Conservation (phyloP, 148 eudicot genomes). For the Dianthus caryophyllus region DNA sequence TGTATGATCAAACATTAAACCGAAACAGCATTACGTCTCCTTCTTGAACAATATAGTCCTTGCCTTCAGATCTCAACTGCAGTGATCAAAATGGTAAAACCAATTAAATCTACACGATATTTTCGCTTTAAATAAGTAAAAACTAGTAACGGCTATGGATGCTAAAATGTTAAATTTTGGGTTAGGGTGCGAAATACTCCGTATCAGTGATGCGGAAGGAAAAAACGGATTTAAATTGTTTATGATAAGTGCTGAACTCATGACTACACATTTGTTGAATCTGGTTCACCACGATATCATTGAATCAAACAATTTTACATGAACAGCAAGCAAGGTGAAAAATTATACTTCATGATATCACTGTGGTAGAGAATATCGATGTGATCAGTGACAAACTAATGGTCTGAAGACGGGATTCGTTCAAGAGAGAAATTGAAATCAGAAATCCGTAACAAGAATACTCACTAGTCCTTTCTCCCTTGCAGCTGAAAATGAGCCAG, state of each 20-base stretch:
- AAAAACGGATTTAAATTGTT: no score
- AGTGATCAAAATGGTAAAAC: slow-evolving; percentile 21
- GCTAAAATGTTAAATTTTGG: neutral
- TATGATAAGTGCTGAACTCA: no score
- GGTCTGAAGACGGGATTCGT: no score
- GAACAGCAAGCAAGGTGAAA: no score
- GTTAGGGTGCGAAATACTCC: no score
- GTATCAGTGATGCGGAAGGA: no score
- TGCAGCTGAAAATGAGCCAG: slow-evolving; percentile 81
- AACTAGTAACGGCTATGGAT: no score
- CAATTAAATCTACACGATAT: neutral
- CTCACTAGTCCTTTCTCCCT: slow-evolving; percentile 97
- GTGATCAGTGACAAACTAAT: neutral
- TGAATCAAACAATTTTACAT: no score
- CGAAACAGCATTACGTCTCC: slow-evolving; percentile 90
- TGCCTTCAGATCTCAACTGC: slow-evolving; percentile 89
- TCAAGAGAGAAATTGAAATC: no score
- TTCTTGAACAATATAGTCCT: slow-evolving; percentile 77
- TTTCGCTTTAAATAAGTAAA: no score
- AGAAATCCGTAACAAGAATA: slow-evolving; percentile 16
- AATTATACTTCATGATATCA: neutral
- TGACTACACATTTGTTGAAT: no score
- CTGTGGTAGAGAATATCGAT: neutral
- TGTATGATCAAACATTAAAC: slow-evolving; percentile 57
- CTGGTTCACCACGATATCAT: no score